phyloP scores from a whole-genome alignment of 2,329 filamentous ascomycete species.

The Pyrenochaeta sp. region DNA sequence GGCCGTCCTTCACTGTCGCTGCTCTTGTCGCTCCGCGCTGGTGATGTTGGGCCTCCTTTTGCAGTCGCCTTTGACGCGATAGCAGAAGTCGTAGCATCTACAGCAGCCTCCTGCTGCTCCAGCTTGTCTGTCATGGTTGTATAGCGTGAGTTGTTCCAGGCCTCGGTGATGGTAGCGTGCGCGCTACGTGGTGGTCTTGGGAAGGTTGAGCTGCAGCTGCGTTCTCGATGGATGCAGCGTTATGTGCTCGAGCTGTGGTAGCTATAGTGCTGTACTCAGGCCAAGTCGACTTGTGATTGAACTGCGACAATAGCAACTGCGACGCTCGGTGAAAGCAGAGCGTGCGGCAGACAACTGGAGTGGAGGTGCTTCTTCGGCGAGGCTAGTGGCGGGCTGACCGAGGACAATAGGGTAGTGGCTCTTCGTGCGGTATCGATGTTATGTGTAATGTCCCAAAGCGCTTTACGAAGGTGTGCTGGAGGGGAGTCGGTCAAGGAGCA shows the following conservation, averaged over 20 bases:
- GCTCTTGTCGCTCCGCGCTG: conserved; percentile 51
- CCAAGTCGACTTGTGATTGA: neutral
- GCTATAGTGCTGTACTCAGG: neutral
- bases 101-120: conserved; percentile 28
- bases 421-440: neutral
- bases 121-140: conserved; percentile 35
- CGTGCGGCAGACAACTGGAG: conserved; percentile 12
- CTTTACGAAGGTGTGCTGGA: conserved; percentile 2
- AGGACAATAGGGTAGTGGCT: conserved; percentile 4
- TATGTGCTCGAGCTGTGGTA: neutral
- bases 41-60: conserved; percentile 33
- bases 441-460: conserved; percentile 2
- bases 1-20: conserved; percentile 63
- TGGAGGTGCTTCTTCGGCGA: conserved; percentile 21
- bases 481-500: conserved; percentile 8
- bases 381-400: conserved; percentile 21
- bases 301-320: conserved; percentile 18
- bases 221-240: neutral
- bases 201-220: neutral
- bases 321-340: conserved; percentile 7
- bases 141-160: conserved; percentile 7
- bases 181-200: conserved; percentile 9
- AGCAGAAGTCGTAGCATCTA: conserved; percentile 15
- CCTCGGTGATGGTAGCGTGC: conserved; percentile 7
- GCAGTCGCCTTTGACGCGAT: conserved; percentile 18